Conservation (phyloP, 352 stramenopile species). For the Phytophthora uliginosa region DNA sequence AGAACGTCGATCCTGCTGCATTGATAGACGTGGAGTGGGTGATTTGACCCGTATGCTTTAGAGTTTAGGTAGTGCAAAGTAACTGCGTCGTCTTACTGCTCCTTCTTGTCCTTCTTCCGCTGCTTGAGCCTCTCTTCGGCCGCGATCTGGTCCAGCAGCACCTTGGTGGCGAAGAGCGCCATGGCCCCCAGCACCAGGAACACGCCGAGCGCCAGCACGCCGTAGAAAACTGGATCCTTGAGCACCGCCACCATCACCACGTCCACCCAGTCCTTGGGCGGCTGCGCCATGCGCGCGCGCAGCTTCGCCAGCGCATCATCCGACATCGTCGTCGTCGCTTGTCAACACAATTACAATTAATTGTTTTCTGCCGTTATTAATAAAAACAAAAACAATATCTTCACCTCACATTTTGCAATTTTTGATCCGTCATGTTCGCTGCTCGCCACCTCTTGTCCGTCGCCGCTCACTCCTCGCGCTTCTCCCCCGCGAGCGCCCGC, state of each 20-base stretch:
- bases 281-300: constrained; percentile 57
- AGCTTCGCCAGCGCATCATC: constrained; percentile 43
- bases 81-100: constrained; percentile 31
- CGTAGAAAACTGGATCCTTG: constrained; percentile 77
- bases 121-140: constrained; percentile 49
- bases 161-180: constrained; percentile 66
- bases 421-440: constrained; percentile 22
- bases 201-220: constrained; percentile 41
- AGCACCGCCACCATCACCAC: constrained; percentile 66
- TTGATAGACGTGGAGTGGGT: not conserved
- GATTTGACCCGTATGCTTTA: constrained; percentile 18
- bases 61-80: constrained; percentile 20
- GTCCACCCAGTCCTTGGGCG: constrained; percentile 74
- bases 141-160: constrained; percentile 70
- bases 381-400: too few species aligned
- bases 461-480: constrained; percentile 23
- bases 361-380: too few species aligned
- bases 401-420: constrained; percentile 12
- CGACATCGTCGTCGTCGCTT: constrained; percentile 11
- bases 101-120: constrained; percentile 16
- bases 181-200: constrained; percentile 62
- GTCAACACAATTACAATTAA: not conserved
- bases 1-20: not conserved
- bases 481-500: constrained; percentile 26
- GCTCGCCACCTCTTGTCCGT: constrained; percentile 29